phyloP scores from a whole-genome alignment of 1,139 yeast genomes.

The Meyerozyma guilliermondii region DNA sequence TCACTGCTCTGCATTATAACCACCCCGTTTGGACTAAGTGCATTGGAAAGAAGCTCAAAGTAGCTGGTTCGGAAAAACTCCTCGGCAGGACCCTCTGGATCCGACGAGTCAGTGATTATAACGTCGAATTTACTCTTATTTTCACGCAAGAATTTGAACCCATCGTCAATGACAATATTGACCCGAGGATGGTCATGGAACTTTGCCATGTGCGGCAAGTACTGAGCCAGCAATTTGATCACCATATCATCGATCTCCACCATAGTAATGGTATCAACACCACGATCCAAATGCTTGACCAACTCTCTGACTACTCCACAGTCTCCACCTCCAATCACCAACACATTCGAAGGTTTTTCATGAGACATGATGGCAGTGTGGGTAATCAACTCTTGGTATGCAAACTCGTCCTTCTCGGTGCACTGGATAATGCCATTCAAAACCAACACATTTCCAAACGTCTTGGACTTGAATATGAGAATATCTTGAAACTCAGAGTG shows the following conservation, averaged over 20 bases:
- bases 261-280: conserved; percentile 66
- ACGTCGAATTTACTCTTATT: conserved; percentile 57
- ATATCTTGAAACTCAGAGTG: conserved; percentile 23
- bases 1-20: conserved; percentile 92
- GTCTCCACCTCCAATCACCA: conserved; percentile 92
- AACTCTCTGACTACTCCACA: conserved; percentile 89
- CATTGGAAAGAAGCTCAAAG: conserved; percentile 64
- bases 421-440: conserved; percentile 85
- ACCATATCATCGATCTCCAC: conserved; percentile 92
- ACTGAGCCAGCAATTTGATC: conserved; percentile 67
- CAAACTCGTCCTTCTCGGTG: conserved; percentile 85
- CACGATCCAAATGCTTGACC: conserved; percentile 57
- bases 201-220: conserved; percentile 75
- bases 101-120: conserved; percentile 92
- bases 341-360: conserved; percentile 64
- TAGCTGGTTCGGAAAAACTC: conserved; percentile 83
- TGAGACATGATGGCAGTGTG: conserved; percentile 77
- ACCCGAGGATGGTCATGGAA: conserved; percentile 71
- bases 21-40: conserved; percentile 68
- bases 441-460: conserved; percentile 80
- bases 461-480: conserved; percentile 65
- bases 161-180: conserved; percentile 76
- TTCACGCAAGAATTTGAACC: conserved; percentile 70
- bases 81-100: conserved; percentile 98
- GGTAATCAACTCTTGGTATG: conserved; percentile 85